Base-by-base conservation (phyloP, 352 stramenopile genomes). In the Phytophthora melonis region DNA sequence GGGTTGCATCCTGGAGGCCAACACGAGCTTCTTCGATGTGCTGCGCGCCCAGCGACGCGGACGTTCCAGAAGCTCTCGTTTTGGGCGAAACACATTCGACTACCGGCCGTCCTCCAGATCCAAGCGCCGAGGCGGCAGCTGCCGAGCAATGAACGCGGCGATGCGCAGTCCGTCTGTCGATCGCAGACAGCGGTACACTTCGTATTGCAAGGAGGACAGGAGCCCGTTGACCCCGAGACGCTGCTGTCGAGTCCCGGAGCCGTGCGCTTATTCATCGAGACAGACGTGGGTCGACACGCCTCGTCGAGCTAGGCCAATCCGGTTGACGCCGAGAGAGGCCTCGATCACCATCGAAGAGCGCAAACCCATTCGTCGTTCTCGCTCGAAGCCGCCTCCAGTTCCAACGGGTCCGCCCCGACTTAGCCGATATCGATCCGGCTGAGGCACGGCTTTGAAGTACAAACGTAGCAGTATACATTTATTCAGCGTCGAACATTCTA, bases 1-100 rank as follows among this genome's bases (percentile, higher is more conserved):
- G 47, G 70, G 74, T 10, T 87, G 80, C 64, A 73, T 84, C 36
- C 39, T 75, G 14, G 68, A 75, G 3, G 80, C 80, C 2, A 84
- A 84, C 60, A 70, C 67, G 13, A 73, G 77, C 43, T 68, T 68
- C 58, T 74, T 74, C 18, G 58, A 74, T 8, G 27, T 74, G 6
- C 23, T 63, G 13, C 71, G 66, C 10, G 47, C 65, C 21, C 65
- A 77, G 13, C 59, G 43, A 18, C 65, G 47, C 18, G 32, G 39
- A 23, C 50, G 64, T 5, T 3, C 55, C 2, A 70, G 21, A 49
- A 74, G 66, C 19, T 63, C 66, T 23, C 34, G 50, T 25, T 36
- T 59, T 36, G 45, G 32, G 18, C 32, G 53, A 18, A 56, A 69
- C n/a, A 59, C 59, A 27, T 23, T 68, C 5, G 59, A 58, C 64